Percentiles rank a stretch among this genome's conserved stretches.
These are phyloP conservation scores for Solanum boliviense DNA, from an alignment of 257 asterid species.

Conservation along the genomic window DNA sequence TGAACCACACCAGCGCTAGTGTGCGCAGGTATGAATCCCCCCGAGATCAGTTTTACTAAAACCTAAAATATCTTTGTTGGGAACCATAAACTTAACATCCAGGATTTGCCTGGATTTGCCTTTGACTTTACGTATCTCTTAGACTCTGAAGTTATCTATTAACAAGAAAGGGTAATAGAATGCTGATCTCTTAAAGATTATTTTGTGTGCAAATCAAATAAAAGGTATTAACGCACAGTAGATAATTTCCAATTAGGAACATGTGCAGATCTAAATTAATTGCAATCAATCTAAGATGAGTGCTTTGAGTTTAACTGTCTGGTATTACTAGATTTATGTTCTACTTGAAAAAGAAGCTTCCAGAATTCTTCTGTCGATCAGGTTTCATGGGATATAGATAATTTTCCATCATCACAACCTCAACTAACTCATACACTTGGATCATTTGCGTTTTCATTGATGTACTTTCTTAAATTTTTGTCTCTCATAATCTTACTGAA, in stretches of 20 bases:
- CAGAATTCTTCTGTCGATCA: not conserved
- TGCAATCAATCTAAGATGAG: not conserved
- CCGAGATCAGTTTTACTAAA: not conserved
- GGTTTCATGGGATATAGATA: not conserved
- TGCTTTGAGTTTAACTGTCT: not conserved
- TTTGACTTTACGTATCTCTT: not conserved
- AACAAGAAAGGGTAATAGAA: not conserved
- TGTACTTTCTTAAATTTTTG: not conserved
- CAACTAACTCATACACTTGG: not conserved
- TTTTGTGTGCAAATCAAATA: not conserved
- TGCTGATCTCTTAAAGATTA: not conserved
- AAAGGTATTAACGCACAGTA: not conserved
- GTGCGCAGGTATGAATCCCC: not conserved
- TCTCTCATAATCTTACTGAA: not conserved
- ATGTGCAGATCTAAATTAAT: not conserved
- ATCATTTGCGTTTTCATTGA: not conserved
- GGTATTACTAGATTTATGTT: not conserved
- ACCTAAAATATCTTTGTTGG: not conserved
- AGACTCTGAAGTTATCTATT: not conserved
- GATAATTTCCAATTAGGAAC: not conserved
- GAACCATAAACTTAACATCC: not conserved
- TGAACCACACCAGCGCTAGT: not conserved
- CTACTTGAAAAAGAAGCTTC: not conserved
- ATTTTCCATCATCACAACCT: not conserved
- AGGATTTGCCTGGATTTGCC: not conserved